Evolutionary conservation across 2,329 filamentous ascomycete genomes (phyloP), one percentile per base, ranked within the genome.

Genomic region (Neofusicoccum sp.): DNA sequence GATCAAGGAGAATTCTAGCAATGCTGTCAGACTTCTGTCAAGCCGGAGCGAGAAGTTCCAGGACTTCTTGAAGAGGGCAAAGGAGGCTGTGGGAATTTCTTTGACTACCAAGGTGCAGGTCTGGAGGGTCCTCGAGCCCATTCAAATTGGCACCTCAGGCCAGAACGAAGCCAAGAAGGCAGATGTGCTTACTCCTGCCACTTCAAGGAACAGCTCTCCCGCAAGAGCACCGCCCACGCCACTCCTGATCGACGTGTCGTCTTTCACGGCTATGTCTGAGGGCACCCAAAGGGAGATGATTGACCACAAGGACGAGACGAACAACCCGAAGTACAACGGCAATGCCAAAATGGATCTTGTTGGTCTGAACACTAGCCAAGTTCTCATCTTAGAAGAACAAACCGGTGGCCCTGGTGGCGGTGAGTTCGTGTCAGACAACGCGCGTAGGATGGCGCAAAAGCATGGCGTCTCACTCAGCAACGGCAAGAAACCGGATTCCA

Each of bases 331-430:
- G 39, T 94, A 91, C 76, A 97, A 96, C 68, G 92, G 93, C 12
- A 84, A 79, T 28, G 82, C 86, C 64, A 87, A 85, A 1, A 77
- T 97, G 52, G 84, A 85, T 45, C 79, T 87, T 61, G 84, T 87
- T 56, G 88, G 88, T 1, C 81, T 97, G 28, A 85, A 83, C n/a
- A 85, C 87, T 36, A 88, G 92, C 66, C 87, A 91, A 71, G 86
- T 88, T 3, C 83, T 97, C 56, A 87, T 97, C n/a, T 79, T 98
- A 4, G 94, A 98, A 73, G 92, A 97, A 74, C 83, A 88, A 65
- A 81, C 89, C 50, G 83, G 85, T 11, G 80, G 78, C 11, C 77
- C 78, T 44, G 80, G 71, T 11, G 82, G 82, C 54, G 83, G 83
- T 16, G 85, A 87, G 65, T 88, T 84, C 76, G 74, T 80, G 4